Percentiles rank a stretch among this genome's conserved stretches.
These are phyloP conservation scores for Pneumocystis sp. DNA, from an alignment of 1,139 yeast genomes.

Conservation along the genomic window DNA sequence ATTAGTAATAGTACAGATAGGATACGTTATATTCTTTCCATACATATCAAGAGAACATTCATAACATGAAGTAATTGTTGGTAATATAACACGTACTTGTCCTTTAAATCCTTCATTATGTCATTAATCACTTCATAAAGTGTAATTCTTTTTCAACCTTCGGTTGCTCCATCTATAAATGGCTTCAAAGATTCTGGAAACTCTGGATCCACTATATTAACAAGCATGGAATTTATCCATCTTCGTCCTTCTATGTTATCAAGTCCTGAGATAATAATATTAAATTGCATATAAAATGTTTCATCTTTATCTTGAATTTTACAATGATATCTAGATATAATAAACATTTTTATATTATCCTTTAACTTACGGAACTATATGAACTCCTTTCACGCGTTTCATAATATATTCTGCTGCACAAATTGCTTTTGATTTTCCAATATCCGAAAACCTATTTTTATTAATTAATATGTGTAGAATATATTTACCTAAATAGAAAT, in stretches of 20 bases:
- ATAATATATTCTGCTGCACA: conserved; percentile 57
- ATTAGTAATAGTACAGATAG: conserved; percentile 87
- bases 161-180: conserved; percentile 88
- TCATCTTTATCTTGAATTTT: conserved; percentile 58
- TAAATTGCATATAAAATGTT: conserved; percentile 54
- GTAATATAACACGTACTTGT: conserved; percentile 74
- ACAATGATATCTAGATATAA: conserved; percentile 31
- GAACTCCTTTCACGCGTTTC: conserved; percentile 33
- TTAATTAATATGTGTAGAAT: background rate
- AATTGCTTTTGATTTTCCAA: conserved; percentile 68
- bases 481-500: conserved; percentile 40
- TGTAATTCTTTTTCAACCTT: conserved; percentile 20
- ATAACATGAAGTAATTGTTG: conserved; percentile 75
- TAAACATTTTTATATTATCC: background rate
- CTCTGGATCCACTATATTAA: conserved; percentile 40
- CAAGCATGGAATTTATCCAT: conserved; percentile 72
- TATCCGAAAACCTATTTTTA: conserved; percentile 36
- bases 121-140: background rate
- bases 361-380: conserved; percentile 30
- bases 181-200: conserved; percentile 53
- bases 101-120: conserved; percentile 56
- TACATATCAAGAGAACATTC: conserved; percentile 78
- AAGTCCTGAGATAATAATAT: conserved; percentile 68
- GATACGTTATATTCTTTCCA: conserved; percentile 57
- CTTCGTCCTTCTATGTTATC: conserved; percentile 84